Conservation (phyloP, 2,329 filamentous ascomycete species). For the Aureobasidium sp. region DNA sequence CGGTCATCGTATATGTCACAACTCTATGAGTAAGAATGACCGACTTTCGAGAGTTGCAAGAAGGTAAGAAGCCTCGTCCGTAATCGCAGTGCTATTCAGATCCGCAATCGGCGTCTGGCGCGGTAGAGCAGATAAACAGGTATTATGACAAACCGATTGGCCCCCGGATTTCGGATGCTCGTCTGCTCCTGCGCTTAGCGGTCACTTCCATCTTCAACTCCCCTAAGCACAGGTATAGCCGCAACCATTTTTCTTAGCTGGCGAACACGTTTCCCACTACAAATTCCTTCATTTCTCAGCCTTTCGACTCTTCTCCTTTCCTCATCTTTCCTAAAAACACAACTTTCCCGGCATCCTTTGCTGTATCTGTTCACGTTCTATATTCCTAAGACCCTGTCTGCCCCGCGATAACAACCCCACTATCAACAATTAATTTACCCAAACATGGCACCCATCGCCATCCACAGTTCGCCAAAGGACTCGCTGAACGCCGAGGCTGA, state of each 20-base stretch:
- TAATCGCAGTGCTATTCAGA: not conserved
- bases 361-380: not conserved
- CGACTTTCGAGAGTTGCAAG: no score
- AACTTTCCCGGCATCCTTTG: not conserved
- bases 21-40: not conserved
- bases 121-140: not conserved
- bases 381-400: not conserved
- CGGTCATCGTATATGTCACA: not conserved
- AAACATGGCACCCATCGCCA: conserved; percentile 28
- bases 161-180: not conserved
- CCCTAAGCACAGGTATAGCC: conserved; percentile 5
- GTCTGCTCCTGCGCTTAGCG: conserved; percentile 3
- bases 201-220: not conserved
- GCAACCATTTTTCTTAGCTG: conserved; percentile 1
- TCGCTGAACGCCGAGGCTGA: conserved; percentile 33
- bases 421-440: not conserved
- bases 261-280: conserved; percentile 8
- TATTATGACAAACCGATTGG: not conserved
- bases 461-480: conserved; percentile 21
- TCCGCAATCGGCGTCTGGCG: conserved; percentile 1
- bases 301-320: not conserved
- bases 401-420: conserved; percentile 7
- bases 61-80: not conserved
- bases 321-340: not conserved
- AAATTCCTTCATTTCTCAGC: conserved; percentile 9